Evolutionary conservation across 768 basidiomycete species (phyloP).

Genomic region (Rubroboletus satanas): DNA sequence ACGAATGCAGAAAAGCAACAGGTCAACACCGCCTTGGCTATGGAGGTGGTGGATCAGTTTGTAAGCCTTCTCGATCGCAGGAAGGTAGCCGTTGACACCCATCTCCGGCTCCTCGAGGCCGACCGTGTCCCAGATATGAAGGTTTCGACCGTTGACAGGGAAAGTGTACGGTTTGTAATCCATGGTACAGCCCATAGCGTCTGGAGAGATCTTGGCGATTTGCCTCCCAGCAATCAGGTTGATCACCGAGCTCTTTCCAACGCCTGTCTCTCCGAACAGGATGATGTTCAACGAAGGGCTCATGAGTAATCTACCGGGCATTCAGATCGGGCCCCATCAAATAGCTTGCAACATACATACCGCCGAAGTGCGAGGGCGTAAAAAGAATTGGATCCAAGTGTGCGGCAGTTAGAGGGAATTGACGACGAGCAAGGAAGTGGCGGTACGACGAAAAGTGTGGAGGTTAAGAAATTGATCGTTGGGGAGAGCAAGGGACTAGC

Average conservation of each 20-base stretch:
- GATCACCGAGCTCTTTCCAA: constrained; percentile 34
- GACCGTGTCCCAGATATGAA: constrained; percentile 34
- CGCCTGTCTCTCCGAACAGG: constrained; percentile 43
- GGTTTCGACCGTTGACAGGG: constrained; percentile 11
- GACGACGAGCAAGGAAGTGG: background rate
- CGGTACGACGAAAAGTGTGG: background rate
- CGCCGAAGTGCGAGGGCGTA: background rate
- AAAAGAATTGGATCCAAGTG: background rate
- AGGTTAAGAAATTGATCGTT: background rate
- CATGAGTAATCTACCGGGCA: constrained; percentile 15
- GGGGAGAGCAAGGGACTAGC: background rate
- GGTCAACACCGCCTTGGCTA: constrained; percentile 34
- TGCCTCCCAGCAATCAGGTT: constrained; percentile 28
- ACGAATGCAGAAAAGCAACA: constrained; percentile 41
- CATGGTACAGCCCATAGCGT: constrained; percentile 38
- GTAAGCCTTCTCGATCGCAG: constrained; percentile 30
- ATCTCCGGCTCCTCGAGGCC: constrained; percentile 33
- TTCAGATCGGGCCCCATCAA: constrained; percentile 18
- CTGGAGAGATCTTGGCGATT: constrained; percentile 25
- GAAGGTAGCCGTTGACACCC: constrained; percentile 24
- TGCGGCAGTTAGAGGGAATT: background rate
- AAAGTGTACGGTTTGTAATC: constrained; percentile 27
- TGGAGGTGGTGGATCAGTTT: constrained; percentile 33
- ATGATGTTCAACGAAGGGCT: constrained; percentile 34
- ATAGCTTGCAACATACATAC: constrained; percentile 6